These are phyloP conservation scores for Barnettozyma wickerhamii DNA, from an alignment of 805 yeast species.

Conservation along the genomic window DNA sequence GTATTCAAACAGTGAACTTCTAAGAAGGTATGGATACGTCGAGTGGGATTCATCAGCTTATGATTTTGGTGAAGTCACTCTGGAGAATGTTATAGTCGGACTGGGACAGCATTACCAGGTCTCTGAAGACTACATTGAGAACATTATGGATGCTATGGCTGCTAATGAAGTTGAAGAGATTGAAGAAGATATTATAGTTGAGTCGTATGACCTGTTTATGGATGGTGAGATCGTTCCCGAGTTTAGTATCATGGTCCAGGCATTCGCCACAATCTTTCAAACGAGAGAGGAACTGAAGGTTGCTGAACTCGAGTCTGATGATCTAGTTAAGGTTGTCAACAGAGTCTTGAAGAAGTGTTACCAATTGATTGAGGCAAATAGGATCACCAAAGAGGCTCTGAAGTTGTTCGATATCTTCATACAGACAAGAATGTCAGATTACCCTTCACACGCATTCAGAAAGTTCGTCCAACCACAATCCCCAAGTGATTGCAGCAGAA, in stretches of 20 bases:
- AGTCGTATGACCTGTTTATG: constrained; percentile 57
- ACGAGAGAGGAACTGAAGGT: constrained; percentile 24
- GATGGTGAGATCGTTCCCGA: constrained; percentile 62
- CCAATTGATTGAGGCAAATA: constrained; percentile 48
- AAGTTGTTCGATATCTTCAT: constrained; percentile 27
- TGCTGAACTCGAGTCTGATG: constrained; percentile 16
- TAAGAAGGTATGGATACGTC: constrained; percentile 89
- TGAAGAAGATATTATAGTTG: constrained; percentile 40
- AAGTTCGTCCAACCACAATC: constrained; percentile 18
- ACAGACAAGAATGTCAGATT: constrained; percentile 35
- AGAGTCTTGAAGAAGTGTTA: constrained; percentile 56
- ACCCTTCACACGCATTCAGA: constrained; percentile 38
- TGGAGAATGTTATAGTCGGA: constrained; percentile 36
- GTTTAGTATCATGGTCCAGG: constrained; percentile 47
- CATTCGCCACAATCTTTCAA: constrained; percentile 33
- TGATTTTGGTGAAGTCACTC: constrained; percentile 77
- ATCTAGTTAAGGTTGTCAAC: constrained; percentile 32
- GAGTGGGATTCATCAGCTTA: constrained; percentile 65
- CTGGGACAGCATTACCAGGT: constrained; percentile 26
- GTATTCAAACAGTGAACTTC: constrained; percentile 83
- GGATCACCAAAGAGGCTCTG: constrained; percentile 37
- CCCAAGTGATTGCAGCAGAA: constrained; percentile 16
- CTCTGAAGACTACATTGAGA: constrained; percentile 28
- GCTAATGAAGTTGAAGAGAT: constrained; percentile 33
- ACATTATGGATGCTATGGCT: constrained; percentile 28